phyloP scores from a whole-genome alignment of 2,329 filamentous ascomycete genomes.

The Dothistroma pini region DNA sequence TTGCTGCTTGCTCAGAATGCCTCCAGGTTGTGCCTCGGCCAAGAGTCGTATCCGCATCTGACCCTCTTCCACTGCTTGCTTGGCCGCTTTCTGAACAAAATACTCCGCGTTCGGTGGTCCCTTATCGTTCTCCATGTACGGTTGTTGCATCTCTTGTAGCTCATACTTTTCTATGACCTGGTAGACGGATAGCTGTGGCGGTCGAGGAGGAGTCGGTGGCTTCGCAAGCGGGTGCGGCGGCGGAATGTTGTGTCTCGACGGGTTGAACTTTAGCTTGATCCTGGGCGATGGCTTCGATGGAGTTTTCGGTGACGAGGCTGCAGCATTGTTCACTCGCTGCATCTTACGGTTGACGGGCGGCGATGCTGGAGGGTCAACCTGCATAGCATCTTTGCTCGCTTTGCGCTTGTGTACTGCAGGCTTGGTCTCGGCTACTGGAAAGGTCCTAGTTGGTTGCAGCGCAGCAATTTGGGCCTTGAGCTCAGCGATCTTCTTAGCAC shows the following conservation, averaged over 20 bases:
- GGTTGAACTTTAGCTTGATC: slow-evolving; percentile 30
- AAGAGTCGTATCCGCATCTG: slow-evolving; percentile 53
- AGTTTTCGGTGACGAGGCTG: slow-evolving; percentile 19
- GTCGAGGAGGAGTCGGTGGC: slow-evolving; percentile 25
- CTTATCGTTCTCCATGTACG: slow-evolving; percentile 31
- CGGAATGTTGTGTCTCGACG: slow-evolving; percentile 20
- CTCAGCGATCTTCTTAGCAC: slow-evolving; percentile 27
- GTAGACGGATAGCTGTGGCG: slow-evolving; percentile 30
- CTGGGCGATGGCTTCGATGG: slow-evolving; percentile 26
- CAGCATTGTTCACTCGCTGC: slow-evolving; percentile 16
- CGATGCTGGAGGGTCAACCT: slow-evolving; percentile 15
- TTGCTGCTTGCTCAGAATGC: slow-evolving; percentile 63
- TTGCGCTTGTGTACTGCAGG: slow-evolving; percentile 22
- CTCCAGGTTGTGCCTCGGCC: slow-evolving; percentile 69
- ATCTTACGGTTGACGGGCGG: slow-evolving; percentile 22
- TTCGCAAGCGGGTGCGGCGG: slow-evolving; percentile 34
- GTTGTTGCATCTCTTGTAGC: slow-evolving; percentile 34
- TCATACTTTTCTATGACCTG: slow-evolving; percentile 35
- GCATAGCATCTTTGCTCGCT: slow-evolving; percentile 15
- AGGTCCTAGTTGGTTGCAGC: slow-evolving; percentile 27
- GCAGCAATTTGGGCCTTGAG: slow-evolving; percentile 32
- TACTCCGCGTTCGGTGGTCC: slow-evolving; percentile 28
- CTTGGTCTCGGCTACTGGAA: slow-evolving; percentile 16
- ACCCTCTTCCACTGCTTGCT: slow-evolving; percentile 29
- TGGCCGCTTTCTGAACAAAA: slow-evolving; percentile 24